A percentile compares a stretch with the other conserved stretches of the same genome.
These are phyloP conservation scores for Populus ilicifolia DNA, from an alignment of 345 rosid species.

Conservation along the genomic window DNA sequence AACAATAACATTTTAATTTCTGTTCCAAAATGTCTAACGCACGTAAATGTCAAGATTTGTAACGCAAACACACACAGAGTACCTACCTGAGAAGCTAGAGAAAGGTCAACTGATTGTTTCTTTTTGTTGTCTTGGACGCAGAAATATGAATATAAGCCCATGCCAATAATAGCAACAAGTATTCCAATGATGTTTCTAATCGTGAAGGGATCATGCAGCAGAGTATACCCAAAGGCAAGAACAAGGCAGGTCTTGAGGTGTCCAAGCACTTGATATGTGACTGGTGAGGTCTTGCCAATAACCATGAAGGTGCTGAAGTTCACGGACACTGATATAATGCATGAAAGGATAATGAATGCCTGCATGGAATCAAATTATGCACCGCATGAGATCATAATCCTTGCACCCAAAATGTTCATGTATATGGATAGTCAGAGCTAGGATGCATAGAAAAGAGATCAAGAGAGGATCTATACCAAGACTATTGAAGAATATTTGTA, in stretches of 20 bases:
- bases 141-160: constrained; percentile 88
- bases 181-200: constrained; percentile 80
- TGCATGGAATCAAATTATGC: constrained; percentile 24
- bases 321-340: constrained; percentile 86
- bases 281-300: constrained; percentile 97
- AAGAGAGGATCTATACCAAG: constrained; percentile 36
- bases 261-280: constrained; percentile 95
- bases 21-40: background rate
- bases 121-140: constrained; percentile 75
- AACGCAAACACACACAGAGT: no score
- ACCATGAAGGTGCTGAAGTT: constrained; percentile 98
- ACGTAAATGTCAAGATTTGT: background rate
- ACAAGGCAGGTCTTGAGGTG: constrained; percentile 95
- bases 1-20: background rate
- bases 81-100: constrained; percentile 54
- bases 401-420: no score
- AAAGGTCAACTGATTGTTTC: constrained; percentile 58
- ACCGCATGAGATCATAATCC: no score
- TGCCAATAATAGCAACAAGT: constrained; percentile 75
- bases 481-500: constrained; percentile 73
- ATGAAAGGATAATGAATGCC: constrained; percentile 79
- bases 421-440: background rate
- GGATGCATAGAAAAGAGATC: background rate
- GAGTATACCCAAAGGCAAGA: constrained; percentile 81
- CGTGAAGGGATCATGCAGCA: constrained; percentile 88